Conservation (phyloP, 73 alveolate species). For the Tetrahymena elliotti region DNA sequence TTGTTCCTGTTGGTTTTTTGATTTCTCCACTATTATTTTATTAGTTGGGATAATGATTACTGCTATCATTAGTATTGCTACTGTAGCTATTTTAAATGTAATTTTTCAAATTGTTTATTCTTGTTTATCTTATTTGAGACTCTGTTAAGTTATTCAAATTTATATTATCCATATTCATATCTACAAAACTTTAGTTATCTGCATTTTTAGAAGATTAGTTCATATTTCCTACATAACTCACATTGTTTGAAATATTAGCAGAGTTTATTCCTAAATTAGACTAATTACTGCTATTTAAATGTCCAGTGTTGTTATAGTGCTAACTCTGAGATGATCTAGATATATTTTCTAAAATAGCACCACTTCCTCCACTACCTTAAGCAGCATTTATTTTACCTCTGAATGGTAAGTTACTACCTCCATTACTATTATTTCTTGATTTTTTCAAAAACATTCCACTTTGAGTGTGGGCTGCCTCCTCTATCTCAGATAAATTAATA, state of each 20-base stretch:
- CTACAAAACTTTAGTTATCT: background rate
- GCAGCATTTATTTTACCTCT: background rate
- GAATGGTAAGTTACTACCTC: background rate
- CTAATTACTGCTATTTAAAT: background rate
- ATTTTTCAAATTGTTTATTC: background rate
- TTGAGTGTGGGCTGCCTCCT: background rate
- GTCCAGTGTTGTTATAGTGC: background rate
- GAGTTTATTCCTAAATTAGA: background rate
- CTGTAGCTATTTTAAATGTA: background rate
- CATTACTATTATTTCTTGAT: background rate
- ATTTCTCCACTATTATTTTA: background rate
- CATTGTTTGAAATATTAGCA: background rate
- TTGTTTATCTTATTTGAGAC: background rate
- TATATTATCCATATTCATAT: background rate
- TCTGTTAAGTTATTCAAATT: background rate
- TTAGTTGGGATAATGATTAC: background rate
- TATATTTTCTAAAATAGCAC: background rate
- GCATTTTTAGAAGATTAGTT: background rate
- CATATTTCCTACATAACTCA: background rate
- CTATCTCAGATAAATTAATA: background rate
- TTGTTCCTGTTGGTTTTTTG: background rate
- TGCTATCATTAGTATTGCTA: background rate
- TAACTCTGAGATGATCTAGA: background rate
- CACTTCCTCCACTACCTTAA: background rate
- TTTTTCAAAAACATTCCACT: background rate